Conservation (phyloP, 257 asterid genomes). For the Perilla frutescens region DNA sequence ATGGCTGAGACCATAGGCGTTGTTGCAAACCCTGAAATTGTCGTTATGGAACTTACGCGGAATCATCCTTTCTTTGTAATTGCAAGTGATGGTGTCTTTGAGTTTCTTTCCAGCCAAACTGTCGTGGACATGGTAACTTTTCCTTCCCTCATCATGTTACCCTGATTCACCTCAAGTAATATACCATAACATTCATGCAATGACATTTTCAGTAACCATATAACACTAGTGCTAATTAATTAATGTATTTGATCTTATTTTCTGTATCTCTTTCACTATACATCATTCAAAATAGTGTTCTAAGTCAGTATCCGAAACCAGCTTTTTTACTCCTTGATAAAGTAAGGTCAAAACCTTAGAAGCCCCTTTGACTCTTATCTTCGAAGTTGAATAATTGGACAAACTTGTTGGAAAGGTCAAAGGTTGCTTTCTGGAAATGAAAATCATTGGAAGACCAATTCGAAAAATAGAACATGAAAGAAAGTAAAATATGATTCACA, state of each 20-base stretch:
- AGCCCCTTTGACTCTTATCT: not conserved
- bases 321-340: not conserved
- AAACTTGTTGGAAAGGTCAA: not conserved
- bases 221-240: conserved; percentile 26
- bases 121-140: conserved; percentile 89
- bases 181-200: not conserved
- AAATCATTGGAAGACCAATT: conserved; percentile 6
- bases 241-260: conserved; percentile 10
- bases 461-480: not conserved
- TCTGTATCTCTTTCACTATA: not conserved
- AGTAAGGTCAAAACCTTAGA: conserved; percentile 14
- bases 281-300: not conserved
- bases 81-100: conserved; percentile 97
- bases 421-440: not conserved
- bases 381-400: not conserved
- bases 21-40: conserved; percentile 88
- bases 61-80: conserved; percentile 82
- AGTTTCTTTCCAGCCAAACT: conserved; percentile 93
- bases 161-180: conserved; percentile 4
- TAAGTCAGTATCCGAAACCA: not conserved
- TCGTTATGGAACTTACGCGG: conserved; percentile 77
- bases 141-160: conserved; percentile 21
- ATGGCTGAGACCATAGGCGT: conserved; percentile 96
- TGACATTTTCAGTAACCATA: not conserved
- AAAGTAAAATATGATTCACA: not conserved